These are phyloP conservation scores for Boletus semigastroideus DNA, from an alignment of 1,284 basidiomycete species.

Conservation along the genomic window DNA sequence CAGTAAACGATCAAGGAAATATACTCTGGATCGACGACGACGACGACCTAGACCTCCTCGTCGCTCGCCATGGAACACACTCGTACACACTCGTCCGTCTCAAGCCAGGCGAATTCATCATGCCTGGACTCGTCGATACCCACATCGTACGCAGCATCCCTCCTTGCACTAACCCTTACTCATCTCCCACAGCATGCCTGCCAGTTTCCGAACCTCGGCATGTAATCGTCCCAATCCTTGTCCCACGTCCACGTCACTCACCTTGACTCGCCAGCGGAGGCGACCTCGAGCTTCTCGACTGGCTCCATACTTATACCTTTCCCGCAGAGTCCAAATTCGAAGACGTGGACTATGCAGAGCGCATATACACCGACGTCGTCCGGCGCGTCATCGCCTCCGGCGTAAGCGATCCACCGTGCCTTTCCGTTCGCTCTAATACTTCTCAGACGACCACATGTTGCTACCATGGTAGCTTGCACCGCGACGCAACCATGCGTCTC, in stretches of 20 bases:
- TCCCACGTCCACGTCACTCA: conserved; percentile 3
- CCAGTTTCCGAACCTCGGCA: conserved; percentile 84
- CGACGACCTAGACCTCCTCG: conserved; percentile 41
- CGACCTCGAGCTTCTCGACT: conserved; percentile 86
- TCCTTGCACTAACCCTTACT: not conserved
- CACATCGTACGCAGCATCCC: conserved; percentile 64
- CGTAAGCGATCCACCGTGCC: conserved; percentile 44
- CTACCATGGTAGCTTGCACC: conserved; percentile 87
- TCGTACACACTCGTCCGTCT: conserved; percentile 37
- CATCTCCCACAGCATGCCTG: conserved; percentile 71
- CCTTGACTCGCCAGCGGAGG: conserved; percentile 55
- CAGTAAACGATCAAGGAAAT: conserved; percentile 54
- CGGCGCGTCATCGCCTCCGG: conserved; percentile 74
- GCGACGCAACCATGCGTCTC: conserved; percentile 78
- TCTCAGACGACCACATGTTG: conserved; percentile 88
- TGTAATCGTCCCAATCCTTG: conserved; percentile 40
- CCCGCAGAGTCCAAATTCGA: conserved; percentile 83
- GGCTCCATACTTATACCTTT: conserved; percentile 87
- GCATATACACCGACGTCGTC: conserved; percentile 75
- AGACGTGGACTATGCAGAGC: conserved; percentile 71
- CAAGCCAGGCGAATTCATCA: conserved; percentile 72
- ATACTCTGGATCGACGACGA: conserved; percentile 67
- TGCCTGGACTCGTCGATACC: conserved; percentile 90
- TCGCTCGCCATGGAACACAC: conserved; percentile 42
- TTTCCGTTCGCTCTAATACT: not conserved